These are phyloP conservation scores for Cyberlindnera xishuangbannaensis DNA, from an alignment of 805 yeast species.

Conservation along the genomic window DNA sequence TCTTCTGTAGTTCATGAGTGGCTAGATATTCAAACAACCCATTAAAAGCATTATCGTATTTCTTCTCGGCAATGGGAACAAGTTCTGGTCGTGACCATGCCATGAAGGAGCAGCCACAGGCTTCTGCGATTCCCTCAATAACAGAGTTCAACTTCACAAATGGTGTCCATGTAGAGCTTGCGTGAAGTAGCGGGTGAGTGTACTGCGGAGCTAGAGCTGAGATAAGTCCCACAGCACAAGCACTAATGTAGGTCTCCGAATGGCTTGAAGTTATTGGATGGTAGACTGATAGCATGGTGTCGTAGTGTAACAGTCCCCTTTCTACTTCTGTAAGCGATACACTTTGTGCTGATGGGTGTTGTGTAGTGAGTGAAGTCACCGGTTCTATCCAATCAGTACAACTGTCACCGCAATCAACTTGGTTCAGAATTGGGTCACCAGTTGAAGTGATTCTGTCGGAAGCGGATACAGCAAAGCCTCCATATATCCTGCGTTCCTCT, in stretches of 20 bases:
- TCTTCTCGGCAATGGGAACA: conserved; percentile 19
- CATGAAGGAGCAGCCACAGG: conserved; percentile 37
- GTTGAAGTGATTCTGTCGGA: too few relatives aligned
- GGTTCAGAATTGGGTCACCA: too few relatives aligned
- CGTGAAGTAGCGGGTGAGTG: conserved; percentile 35
- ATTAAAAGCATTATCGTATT: conserved; percentile 24
- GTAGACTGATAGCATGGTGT: conserved; percentile 2
- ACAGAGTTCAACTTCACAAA: conserved; percentile 27
- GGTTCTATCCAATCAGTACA: too few relatives aligned
- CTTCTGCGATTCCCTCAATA: conserved; percentile 30
- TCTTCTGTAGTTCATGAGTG: not conserved
- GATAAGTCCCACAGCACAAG: conserved; percentile 36
- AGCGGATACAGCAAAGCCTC: too few relatives aligned
- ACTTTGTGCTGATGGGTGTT: too few relatives aligned
- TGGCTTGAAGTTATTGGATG: conserved; percentile 2
- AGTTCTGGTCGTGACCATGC: conserved; percentile 27
- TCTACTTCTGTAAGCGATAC: not conserved
- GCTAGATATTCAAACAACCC: conserved; percentile 8
- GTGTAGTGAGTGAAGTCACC: too few relatives aligned
- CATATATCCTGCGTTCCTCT: too few relatives aligned
- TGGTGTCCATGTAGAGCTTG: conserved; percentile 35
- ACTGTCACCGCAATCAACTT: too few relatives aligned
- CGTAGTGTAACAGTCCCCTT: not conserved
- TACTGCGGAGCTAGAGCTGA: conserved; percentile 37
- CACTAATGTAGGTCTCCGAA: conserved; percentile 13